These are phyloP conservation scores for Cutaneotrichosporon sp. DNA, from an alignment of 1,284 basidiomycete genomes.

Conservation along the genomic window DNA sequence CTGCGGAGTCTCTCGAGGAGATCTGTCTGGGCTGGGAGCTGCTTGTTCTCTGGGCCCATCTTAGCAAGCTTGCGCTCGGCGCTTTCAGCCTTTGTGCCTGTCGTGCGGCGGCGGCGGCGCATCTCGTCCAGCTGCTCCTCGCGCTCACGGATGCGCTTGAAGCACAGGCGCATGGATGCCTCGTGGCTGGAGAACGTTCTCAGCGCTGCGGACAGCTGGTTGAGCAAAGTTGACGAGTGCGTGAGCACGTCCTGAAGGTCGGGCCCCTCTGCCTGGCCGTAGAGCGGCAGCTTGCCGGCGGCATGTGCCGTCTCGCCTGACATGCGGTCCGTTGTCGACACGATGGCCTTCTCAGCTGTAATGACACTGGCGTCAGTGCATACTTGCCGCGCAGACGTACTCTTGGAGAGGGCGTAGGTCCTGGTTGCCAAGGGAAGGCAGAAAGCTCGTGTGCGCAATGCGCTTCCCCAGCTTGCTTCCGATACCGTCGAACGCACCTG, in stretches of 20 bases:
- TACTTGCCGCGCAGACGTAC: conserved; percentile 25
- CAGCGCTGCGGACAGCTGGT: conserved; percentile 65
- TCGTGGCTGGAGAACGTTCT: conserved; percentile 69
- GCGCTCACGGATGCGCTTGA: conserved; percentile 61
- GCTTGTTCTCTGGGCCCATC: conserved; percentile 89
- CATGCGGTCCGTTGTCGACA: conserved; percentile 58
- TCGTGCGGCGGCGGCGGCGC: conserved; percentile 61
- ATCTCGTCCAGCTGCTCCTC: conserved; percentile 80
- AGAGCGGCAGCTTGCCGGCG: conserved; percentile 66
- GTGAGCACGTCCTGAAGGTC: conserved; percentile 72
- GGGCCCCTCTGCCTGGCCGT: conserved; percentile 80
- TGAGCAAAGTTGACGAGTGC: conserved; percentile 65
- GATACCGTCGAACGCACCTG: conserved; percentile 24
- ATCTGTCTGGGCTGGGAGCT: conserved; percentile 68
- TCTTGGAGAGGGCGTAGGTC: conserved; percentile 72
- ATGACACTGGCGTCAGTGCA: conserved; percentile 61
- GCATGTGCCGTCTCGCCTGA: conserved; percentile 67
- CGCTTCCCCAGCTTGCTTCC: conserved; percentile 40
- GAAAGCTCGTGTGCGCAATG: conserved; percentile 42
- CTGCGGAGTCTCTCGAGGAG: conserved; percentile 65
- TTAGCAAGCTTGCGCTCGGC: conserved; percentile 85
- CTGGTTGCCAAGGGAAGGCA: conserved; percentile 73
- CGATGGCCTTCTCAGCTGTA: conserved; percentile 75
- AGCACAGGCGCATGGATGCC: conserved; percentile 59
- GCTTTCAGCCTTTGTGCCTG: conserved; percentile 70